A percentile compares a stretch with the other conserved stretches of the same genome.
Conservation (phyloP, 208 protist species). For the Crithidia expoeki region DNA sequence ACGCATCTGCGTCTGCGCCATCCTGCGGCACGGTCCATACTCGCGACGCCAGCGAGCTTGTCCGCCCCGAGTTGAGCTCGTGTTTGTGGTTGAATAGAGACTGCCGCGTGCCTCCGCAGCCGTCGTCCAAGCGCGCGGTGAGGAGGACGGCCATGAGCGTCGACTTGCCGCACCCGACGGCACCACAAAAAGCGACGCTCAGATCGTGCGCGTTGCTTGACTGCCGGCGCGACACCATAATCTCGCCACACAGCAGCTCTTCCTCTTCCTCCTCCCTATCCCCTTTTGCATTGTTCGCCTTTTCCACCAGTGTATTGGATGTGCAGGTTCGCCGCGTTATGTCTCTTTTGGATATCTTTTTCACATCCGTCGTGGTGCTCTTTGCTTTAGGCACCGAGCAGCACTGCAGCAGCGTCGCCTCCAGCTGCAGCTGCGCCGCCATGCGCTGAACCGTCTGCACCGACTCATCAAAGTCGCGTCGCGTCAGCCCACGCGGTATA, state of each 20-base stretch:
- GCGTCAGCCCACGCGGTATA: conserved; percentile 71
- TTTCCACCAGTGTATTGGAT: too few species aligned
- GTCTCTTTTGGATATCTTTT: too few species aligned
- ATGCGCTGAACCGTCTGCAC: conserved; percentile 76
- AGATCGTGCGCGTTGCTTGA: conserved; percentile 57
- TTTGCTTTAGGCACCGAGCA: conserved; percentile 36
- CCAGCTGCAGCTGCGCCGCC: conserved; percentile 68
- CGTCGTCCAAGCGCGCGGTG: conserved; percentile 77
- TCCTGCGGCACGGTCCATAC: conserved; percentile 71
- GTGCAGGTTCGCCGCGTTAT: too few species aligned
- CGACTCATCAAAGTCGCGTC: conserved; percentile 81
- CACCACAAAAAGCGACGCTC: conserved; percentile 85
- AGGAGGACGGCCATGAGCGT: conserved; percentile 84
- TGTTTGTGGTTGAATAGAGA: conserved; percentile 96
- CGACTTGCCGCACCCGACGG: conserved; percentile 85
- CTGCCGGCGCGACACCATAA: conserved; percentile 77
- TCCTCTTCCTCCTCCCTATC: neutral
- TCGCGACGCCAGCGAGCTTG: conserved; percentile 92
- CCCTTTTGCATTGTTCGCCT: neutral
- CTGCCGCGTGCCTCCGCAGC: conserved; percentile 74
- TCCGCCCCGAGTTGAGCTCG: conserved; percentile 94
- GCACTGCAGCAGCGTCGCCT: conserved; percentile 62
- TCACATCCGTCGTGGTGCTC: neutral
- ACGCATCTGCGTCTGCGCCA: neutral
- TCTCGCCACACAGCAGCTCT: conserved; percentile 77